These are phyloP conservation scores for Euphorbia peplus DNA, from an alignment of 345 rosid species.

Conservation along the genomic window DNA sequence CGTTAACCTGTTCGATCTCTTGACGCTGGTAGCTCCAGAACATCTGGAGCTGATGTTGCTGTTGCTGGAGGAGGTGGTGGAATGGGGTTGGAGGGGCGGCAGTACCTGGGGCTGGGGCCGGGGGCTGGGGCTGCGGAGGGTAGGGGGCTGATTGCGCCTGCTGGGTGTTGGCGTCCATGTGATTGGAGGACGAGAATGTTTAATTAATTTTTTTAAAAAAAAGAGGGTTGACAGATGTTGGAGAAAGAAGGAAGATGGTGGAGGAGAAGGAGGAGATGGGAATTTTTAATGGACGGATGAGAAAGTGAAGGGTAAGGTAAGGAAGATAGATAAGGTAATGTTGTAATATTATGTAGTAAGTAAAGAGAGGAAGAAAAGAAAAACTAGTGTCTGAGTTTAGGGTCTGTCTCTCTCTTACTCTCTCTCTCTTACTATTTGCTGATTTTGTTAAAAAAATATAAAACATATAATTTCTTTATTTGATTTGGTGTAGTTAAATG, in stretches of 20 bases:
- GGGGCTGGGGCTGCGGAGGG: constrained; percentile 42
- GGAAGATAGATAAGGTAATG: constrained; percentile 15
- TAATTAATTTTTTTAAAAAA: not conserved
- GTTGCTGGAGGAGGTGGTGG: constrained; percentile 87
- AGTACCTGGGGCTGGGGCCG: constrained; percentile 7
- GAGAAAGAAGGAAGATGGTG: not conserved
- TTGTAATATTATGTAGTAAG: too few species aligned
- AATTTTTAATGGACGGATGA: constrained; percentile 15
- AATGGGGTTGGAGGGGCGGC: constrained; percentile 41
- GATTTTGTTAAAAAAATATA: too few species aligned
- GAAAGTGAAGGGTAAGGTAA: constrained; percentile 5
- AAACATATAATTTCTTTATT: not conserved
- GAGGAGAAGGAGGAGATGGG: not conserved
- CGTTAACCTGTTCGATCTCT: constrained; percentile 88
- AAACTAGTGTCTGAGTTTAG: not conserved
- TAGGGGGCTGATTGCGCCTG: constrained; percentile 61
- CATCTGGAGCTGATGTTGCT: constrained; percentile 84
- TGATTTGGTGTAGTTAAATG: too few species aligned
- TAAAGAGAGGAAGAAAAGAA: not conserved
- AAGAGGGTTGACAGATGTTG: constrained; percentile 6
- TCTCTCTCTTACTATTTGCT: not conserved
- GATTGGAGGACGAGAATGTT: not conserved
- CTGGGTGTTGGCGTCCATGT: constrained; percentile 26
- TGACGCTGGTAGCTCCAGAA: constrained; percentile 89
- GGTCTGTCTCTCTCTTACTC: not conserved